Percentiles rank a stretch among this genome's conserved stretches.
Conservation (phyloP, 768 basidiomycete genomes). For the Mycena amicta region DNA sequence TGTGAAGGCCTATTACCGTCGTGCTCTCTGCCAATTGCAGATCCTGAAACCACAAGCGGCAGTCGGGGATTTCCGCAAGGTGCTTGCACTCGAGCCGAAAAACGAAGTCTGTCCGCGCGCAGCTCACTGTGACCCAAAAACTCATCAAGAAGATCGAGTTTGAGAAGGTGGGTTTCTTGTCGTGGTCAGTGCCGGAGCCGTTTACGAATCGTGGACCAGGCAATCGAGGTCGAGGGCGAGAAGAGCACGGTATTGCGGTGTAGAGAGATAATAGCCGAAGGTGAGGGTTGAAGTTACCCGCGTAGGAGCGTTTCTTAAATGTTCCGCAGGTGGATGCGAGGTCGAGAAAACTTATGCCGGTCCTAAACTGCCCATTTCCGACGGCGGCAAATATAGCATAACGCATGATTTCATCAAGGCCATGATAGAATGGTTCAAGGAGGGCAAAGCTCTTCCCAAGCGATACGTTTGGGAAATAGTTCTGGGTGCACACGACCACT, state of each 20-base stretch:
- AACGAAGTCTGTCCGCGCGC: constrained; percentile 79
- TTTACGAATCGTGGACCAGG: constrained; percentile 43
- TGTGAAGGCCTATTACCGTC: constrained; percentile 87
- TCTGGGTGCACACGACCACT: constrained; percentile 76
- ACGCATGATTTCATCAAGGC: constrained; percentile 75
- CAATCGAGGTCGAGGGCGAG: constrained; percentile 92
- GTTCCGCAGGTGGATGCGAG: constrained; percentile 67
- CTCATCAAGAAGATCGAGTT: constrained; percentile 88
- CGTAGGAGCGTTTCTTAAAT: not conserved
- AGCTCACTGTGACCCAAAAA: constrained; percentile 89
- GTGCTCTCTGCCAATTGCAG: constrained; percentile 89
- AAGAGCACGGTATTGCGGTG: constrained; percentile 77
- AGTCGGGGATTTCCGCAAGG: constrained; percentile 84
- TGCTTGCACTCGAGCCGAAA: constrained; percentile 80
- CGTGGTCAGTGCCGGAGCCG: not conserved
- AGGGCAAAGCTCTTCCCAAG: constrained; percentile 87
- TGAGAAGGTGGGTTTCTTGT: constrained; percentile 66
- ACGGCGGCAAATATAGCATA: constrained; percentile 73
- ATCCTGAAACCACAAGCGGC: constrained; percentile 87
- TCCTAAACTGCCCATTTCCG: constrained; percentile 63
- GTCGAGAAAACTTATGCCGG: constrained; percentile 75
- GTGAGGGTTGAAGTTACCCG: no score
- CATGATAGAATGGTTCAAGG: constrained; percentile 93
- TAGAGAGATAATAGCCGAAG: constrained; percentile 76
- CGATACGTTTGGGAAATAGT: constrained; percentile 96